These are phyloP conservation scores for Rutstroemia sp. DNA, from an alignment of 2,329 filamentous ascomycete species.

Conservation along the genomic window DNA sequence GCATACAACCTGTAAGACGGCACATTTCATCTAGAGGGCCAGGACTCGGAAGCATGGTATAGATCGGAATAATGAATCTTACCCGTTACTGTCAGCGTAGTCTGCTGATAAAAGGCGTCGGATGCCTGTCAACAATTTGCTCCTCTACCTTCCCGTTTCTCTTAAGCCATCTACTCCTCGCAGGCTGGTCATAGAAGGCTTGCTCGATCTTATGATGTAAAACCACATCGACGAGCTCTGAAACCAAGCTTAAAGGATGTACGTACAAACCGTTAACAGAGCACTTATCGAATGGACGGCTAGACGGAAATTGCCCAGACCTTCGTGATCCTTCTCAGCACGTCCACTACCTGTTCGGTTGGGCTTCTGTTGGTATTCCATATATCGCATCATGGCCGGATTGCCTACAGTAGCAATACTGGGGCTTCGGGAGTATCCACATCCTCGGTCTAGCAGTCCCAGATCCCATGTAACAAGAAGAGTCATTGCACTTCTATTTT, in stretches of 20 bases:
- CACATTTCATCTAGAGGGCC: background rate
- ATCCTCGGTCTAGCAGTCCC: background rate
- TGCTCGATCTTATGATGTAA: background rate
- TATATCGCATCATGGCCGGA: background rate
- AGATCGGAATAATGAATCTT: background rate
- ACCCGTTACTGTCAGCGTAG: background rate
- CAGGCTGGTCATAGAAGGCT: background rate
- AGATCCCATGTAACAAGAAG: background rate
- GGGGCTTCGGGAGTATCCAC: no score
- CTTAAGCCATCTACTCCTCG: background rate
- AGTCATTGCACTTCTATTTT: background rate
- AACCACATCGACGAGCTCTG: background rate
- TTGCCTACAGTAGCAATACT: background rate
- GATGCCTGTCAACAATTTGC: background rate
- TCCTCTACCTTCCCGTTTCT: constrained; percentile 7
- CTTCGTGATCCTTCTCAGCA: background rate
- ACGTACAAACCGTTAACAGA: constrained; percentile 1
- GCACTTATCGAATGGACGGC: background rate
- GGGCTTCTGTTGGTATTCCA: background rate
- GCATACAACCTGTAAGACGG: constrained; percentile 7
- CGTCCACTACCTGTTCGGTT: background rate
- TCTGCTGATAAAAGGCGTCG: background rate
- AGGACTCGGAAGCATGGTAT: background rate
- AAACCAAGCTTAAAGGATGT: background rate
- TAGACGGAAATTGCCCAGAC: background rate